Conservation (phyloP, 148 eudicot genomes). For the Rhododendron ferrugineum region DNA sequence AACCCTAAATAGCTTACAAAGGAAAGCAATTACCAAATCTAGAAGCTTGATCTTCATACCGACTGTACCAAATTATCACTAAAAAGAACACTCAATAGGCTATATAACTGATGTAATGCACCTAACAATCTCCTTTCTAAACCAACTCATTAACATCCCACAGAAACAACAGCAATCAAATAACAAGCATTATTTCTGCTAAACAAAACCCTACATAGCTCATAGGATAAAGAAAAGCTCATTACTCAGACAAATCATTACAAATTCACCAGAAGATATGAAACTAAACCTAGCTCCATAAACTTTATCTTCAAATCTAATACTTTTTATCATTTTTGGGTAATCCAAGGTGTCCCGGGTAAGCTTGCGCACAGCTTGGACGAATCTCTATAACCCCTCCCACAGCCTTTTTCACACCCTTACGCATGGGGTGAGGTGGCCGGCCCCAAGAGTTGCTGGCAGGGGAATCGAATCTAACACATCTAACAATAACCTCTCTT, state of each 20-base stretch:
- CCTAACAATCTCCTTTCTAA: neutral
- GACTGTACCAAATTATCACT: neutral
- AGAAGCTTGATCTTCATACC: neutral
- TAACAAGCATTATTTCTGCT: neutral
- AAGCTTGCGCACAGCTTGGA: neutral
- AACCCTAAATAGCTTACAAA: constrained; percentile 3
- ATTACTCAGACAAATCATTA: neutral
- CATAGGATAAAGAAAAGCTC: neutral
- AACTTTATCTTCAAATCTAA: neutral
- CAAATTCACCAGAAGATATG: neutral
- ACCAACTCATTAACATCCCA: neutral
- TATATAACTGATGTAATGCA: neutral
- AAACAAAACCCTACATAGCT: neutral
- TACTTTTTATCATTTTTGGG: neutral
- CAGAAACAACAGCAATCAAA: neutral
- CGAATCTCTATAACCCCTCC: neutral
- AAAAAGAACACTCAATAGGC: neutral
- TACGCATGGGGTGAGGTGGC: neutral
- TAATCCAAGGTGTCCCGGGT: neutral
- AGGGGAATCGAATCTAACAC: neutral
- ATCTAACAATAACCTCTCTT: neutral
- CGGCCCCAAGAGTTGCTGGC: neutral
- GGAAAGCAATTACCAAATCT: neutral
- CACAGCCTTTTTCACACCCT: neutral
- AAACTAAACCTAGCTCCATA: neutral